These are phyloP conservation scores for Xylaria hypoxylon DNA, from an alignment of 2,329 filamentous ascomycete genomes.

Conservation along the genomic window DNA sequence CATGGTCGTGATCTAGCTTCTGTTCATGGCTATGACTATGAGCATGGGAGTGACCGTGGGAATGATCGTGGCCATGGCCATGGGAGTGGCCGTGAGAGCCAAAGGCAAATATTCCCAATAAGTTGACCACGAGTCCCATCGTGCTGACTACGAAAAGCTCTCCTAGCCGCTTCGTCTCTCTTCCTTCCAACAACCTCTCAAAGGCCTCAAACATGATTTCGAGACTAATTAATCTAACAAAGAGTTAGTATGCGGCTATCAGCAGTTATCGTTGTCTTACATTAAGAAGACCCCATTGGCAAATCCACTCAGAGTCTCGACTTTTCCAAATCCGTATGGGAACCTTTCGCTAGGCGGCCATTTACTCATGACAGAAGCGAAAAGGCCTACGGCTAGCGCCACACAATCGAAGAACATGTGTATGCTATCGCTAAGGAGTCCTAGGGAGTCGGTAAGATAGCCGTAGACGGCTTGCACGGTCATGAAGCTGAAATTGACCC, in stretches of 20 bases:
- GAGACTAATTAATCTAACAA: conserved; percentile 83
- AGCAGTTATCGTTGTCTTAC: conserved; percentile 59
- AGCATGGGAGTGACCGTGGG: conserved; percentile 48
- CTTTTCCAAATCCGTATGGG: conserved; percentile 95
- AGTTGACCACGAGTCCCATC: conserved; percentile 87
- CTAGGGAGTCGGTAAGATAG: conserved; percentile 90
- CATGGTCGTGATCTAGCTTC: conserved; percentile 51
- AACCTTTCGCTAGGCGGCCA: conserved; percentile 92
- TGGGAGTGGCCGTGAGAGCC: conserved; percentile 71
- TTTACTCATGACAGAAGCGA: conserved; percentile 94
- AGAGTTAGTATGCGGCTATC: conserved; percentile 14
- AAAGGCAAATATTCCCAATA: conserved; percentile 91
- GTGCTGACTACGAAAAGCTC: conserved; percentile 92
- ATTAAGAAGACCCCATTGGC: conserved; percentile 96
- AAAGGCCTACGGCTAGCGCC: conserved; percentile 87
- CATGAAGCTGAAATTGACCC: conserved; percentile 96
- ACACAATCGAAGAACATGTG: conserved; percentile 99
- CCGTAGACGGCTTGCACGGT: conserved; percentile 93
- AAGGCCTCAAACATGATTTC: conserved; percentile 97
- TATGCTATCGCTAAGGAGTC: conserved; percentile 95
- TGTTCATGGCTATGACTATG: conserved; percentile 50
- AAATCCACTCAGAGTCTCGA: conserved; percentile 95
- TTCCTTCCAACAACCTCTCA: conserved; percentile 85
- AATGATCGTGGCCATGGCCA: conserved; percentile 53
- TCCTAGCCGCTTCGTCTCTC: conserved; percentile 82